These are phyloP conservation scores for Smallanthus sonchifolius DNA, from an alignment of 129 eudicot genomes.

Conservation along the genomic window DNA sequence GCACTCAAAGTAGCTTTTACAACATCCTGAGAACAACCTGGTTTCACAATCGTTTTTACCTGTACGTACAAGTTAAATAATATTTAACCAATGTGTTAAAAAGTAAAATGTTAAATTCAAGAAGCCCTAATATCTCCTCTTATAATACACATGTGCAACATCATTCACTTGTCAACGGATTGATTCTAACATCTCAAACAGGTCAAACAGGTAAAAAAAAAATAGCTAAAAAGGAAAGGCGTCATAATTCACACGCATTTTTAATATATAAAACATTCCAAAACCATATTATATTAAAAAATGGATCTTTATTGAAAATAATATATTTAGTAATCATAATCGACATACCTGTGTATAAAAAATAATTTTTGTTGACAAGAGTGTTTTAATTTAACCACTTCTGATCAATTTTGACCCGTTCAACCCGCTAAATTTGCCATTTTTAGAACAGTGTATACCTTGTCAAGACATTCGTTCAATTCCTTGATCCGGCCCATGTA, in stretches of 20 bases:
- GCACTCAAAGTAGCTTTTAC: constrained; percentile 84
- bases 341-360: neutral
- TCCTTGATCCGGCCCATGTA: constrained; percentile 98
- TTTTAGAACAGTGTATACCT: constrained; percentile 43
- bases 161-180: neutral
- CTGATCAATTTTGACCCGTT: neutral
- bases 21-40: constrained; percentile 96
- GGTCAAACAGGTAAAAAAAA: neutral
- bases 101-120: neutral
- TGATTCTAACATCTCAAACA: neutral
- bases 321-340: neutral
- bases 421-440: neutral
- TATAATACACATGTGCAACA: neutral
- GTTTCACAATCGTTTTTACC: constrained; percentile 87
- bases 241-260: neutral
- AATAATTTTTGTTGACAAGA: too few species aligned
- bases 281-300: neutral
- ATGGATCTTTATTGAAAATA: neutral
- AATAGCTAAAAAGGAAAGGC: too few species aligned
- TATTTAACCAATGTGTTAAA: neutral
- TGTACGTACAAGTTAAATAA: constrained; percentile 21
- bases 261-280: neutral
- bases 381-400: neutral
- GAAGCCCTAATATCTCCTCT: neutral
- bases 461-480: constrained; percentile 76